Evolutionary conservation across 2,329 filamentous ascomycete genomes (phyloP).

Genomic region (Blumeria hordei): DNA sequence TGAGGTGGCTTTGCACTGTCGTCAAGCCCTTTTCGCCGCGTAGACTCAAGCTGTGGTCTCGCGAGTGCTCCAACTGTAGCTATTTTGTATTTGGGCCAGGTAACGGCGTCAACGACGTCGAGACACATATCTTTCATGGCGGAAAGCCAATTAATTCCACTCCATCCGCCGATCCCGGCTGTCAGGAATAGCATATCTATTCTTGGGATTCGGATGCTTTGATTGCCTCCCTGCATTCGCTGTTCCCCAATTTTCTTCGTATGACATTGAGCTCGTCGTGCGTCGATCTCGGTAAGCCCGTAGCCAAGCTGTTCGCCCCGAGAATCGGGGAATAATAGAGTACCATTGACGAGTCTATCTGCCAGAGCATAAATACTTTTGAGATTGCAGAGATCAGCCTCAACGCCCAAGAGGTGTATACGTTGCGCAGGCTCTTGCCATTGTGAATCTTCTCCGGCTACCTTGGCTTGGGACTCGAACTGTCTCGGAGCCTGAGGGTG

Average conservation of each 20-base stretch:
- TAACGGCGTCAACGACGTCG: slow-evolving; percentile 41
- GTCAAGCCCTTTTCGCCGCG: slow-evolving; percentile 2
- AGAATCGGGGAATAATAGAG: not conserved
- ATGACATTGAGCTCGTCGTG: not conserved
- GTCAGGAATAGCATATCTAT: slow-evolving; percentile 67
- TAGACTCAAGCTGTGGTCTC: slow-evolving; percentile 22
- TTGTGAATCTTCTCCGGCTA: slow-evolving; percentile 25
- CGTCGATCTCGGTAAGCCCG: not conserved
- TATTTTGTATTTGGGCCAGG: slow-evolving; percentile 58
- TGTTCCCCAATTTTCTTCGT: not conserved
- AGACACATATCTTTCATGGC: slow-evolving; percentile 29
- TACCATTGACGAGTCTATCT: slow-evolving; percentile 13
- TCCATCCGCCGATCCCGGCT: slow-evolving; percentile 73
- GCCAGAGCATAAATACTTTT: slow-evolving; percentile 19
- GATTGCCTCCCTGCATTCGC: not conserved
- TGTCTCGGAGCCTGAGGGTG: slow-evolving; percentile 25
- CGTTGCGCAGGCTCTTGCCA: slow-evolving; percentile 22
- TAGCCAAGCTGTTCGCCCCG: not conserved
- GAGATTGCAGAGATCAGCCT: slow-evolving; percentile 36
- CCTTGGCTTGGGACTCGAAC: slow-evolving; percentile 22
- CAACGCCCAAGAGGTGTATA: slow-evolving; percentile 32
- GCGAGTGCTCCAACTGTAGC: slow-evolving; percentile 28
- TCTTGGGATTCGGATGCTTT: slow-evolving; percentile 32
- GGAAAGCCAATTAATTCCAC: slow-evolving; percentile 43
- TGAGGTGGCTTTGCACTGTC: slow-evolving; percentile 12